phyloP scores from a whole-genome alignment of 2,329 filamentous ascomycete genomes.

The Sordariomycetes sp. region DNA sequence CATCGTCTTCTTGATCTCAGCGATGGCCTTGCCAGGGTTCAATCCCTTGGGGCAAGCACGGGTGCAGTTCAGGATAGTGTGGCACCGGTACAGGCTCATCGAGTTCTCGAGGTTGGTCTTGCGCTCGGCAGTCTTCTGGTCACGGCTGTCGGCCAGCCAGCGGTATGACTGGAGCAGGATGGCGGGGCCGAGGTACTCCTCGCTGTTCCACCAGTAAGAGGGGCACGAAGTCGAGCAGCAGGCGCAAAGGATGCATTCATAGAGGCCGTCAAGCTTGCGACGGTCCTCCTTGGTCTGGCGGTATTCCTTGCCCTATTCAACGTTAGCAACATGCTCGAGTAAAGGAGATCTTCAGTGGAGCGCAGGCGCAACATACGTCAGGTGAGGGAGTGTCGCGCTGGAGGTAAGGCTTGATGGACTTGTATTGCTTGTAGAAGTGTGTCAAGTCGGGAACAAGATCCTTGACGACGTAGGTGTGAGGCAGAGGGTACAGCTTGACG shows the following conservation, averaged over 20 bases:
- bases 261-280: constrained; percentile 93
- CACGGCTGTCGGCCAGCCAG: constrained; percentile 91
- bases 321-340: constrained; percentile 5
- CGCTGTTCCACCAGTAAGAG: constrained; percentile 99
- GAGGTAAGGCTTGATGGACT: constrained; percentile 97
- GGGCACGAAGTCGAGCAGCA: constrained; percentile 99
- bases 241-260: constrained; percentile 98
- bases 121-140: constrained; percentile 80
- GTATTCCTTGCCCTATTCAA: constrained; percentile 72
- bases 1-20: constrained; percentile 98
- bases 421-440: constrained; percentile 99
- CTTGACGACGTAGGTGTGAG: constrained; percentile 98
- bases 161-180: constrained; percentile 96
- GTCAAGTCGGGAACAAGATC: constrained; percentile 96
- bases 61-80: constrained; percentile 98
- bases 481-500: constrained; percentile 92
- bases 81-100: constrained; percentile 98
- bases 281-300: constrained; percentile 87
- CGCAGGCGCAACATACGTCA: constrained; percentile 55
- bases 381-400: constrained; percentile 78
- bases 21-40: constrained; percentile 91
- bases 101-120: constrained; percentile 93
- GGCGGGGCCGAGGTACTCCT: constrained; percentile 96
- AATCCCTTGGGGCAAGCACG: constrained; percentile 96
- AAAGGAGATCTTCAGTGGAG: neutral